phyloP scores from a whole-genome alignment of 1,284 basidiomycete species.

The Microstroma glucosiphilum region DNA sequence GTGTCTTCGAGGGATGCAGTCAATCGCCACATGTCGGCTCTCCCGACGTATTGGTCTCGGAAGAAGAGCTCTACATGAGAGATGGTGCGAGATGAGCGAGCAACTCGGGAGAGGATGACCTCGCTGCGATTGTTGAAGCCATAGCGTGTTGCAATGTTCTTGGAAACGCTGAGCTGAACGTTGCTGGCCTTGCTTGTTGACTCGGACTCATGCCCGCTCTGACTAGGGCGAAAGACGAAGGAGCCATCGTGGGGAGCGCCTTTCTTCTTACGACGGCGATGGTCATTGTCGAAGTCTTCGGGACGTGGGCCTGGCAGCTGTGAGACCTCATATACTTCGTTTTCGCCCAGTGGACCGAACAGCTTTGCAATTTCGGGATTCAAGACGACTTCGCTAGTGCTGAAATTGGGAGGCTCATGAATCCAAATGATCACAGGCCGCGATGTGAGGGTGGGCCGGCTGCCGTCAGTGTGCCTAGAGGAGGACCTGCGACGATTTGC shows the following conservation, averaged over 20 bases:
- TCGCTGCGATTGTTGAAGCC: conserved; percentile 41
- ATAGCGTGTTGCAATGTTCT: conserved; percentile 33
- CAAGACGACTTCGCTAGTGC: conserved; percentile 41
- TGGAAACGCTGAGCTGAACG: conserved; percentile 42
- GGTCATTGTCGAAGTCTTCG: neutral
- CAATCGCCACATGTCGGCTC: conserved; percentile 50
- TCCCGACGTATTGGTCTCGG: conserved; percentile 46
- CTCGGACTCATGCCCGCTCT: conserved; percentile 35
- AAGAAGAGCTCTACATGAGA: conserved; percentile 50
- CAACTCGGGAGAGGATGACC: conserved; percentile 32
- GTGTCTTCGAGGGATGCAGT: conserved; percentile 39
- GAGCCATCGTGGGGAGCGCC: neutral
- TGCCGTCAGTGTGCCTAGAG: conserved; percentile 12
- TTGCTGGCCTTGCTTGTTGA: conserved; percentile 29
- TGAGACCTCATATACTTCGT: conserved; percentile 38
- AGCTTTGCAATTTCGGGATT: conserved; percentile 35
- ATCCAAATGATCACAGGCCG: conserved; percentile 32
- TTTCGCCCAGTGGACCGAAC: conserved; percentile 29
- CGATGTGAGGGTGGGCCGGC: conserved; percentile 15
- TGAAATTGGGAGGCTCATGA: conserved; percentile 47
- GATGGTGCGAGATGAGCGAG: conserved; percentile 31
- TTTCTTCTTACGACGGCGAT: neutral
- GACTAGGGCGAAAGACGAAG: conserved; percentile 37
- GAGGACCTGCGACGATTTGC: conserved; percentile 14
- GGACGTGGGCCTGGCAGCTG: neutral